phyloP scores from a whole-genome alignment of 2,329 filamentous ascomycete species.

The Apiospora arundinis region DNA sequence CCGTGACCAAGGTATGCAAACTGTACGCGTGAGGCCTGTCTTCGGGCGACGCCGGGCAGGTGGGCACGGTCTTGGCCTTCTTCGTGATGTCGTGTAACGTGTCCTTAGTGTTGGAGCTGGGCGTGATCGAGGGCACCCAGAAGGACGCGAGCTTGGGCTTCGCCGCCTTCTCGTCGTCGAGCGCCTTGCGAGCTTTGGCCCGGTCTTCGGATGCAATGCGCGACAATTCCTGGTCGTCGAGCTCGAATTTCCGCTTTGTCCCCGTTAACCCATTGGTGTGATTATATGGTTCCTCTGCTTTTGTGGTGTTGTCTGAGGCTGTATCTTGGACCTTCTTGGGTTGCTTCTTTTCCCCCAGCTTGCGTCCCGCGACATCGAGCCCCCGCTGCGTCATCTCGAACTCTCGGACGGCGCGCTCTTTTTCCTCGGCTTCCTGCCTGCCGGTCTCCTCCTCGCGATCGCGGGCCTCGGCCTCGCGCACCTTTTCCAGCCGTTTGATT shows the following conservation, averaged over 20 bases:
- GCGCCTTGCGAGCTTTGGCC: constrained; percentile 70
- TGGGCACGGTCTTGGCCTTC: constrained; percentile 69
- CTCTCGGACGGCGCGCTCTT: constrained; percentile 73
- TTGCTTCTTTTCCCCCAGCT: constrained; percentile 35
- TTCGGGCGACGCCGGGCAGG: constrained; percentile 77
- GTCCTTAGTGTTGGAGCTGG: constrained; percentile 65
- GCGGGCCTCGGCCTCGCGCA: constrained; percentile 64
- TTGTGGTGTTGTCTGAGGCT: neutral
- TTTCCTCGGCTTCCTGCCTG: constrained; percentile 71
- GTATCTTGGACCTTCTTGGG: constrained; percentile 28
- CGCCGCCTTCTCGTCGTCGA: constrained; percentile 68
- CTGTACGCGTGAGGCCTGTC: constrained; percentile 75
- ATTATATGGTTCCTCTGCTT: constrained; percentile 26
- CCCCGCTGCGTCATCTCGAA: constrained; percentile 89
- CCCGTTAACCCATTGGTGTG: constrained; percentile 46
- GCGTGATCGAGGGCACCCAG: constrained; percentile 89
- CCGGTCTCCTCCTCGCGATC: constrained; percentile 67
- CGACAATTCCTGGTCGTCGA: constrained; percentile 78
- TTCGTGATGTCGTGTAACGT: constrained; percentile 63
- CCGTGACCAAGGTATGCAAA: constrained; percentile 76
- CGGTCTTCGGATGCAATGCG: constrained; percentile 74
- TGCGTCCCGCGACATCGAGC: constrained; percentile 47
- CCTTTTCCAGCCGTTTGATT: constrained; percentile 79
- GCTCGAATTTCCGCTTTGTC: constrained; percentile 77
- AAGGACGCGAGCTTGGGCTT: constrained; percentile 82